phyloP scores from a whole-genome alignment of 202 grass and related monocot genomes.

The Panicum virgatum region DNA sequence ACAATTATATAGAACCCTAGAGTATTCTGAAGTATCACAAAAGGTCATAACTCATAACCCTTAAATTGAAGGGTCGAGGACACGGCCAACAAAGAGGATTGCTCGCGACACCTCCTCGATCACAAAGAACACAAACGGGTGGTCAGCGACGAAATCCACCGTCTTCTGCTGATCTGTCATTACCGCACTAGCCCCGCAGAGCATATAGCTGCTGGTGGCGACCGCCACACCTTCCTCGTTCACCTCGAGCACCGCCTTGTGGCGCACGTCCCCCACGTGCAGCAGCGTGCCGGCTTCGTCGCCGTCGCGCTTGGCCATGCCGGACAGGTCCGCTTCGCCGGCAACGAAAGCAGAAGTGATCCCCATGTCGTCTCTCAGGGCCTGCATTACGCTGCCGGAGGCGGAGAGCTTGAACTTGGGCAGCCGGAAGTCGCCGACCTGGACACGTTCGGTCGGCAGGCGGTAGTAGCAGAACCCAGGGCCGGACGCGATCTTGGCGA shows the following conservation, averaged over 20 bases:
- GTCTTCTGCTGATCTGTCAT: too few relatives aligned
- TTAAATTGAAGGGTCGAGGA: neutral
- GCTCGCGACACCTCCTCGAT: too few relatives aligned
- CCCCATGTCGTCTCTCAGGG: neutral
- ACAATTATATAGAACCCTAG: too few relatives aligned
- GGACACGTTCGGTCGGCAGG: neutral
- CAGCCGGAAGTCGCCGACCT: slow-evolving; percentile 4
- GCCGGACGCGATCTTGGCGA: neutral
- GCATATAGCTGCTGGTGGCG: neutral
- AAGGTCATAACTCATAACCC: too few relatives aligned
- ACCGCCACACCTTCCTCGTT: slow-evolving; percentile 26
- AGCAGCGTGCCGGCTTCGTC: neutral
- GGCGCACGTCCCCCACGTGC: neutral
- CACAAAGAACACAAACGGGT: slow-evolving; percentile 19
- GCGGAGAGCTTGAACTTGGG: slow-evolving; percentile 34
- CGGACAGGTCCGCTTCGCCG: neutral
- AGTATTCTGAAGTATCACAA: neutral
- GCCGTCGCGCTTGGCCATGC: neutral
- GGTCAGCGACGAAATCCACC: neutral
- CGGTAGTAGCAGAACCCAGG: neutral
- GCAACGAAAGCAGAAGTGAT: neutral
- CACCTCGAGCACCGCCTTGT: slow-evolving; percentile 33
- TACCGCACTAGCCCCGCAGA: neutral
- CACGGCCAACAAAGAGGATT: neutral
- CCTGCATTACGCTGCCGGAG: neutral